Base-by-base conservation (phyloP, 208 protist species). In the Leishmania martiniquensis region DNA sequence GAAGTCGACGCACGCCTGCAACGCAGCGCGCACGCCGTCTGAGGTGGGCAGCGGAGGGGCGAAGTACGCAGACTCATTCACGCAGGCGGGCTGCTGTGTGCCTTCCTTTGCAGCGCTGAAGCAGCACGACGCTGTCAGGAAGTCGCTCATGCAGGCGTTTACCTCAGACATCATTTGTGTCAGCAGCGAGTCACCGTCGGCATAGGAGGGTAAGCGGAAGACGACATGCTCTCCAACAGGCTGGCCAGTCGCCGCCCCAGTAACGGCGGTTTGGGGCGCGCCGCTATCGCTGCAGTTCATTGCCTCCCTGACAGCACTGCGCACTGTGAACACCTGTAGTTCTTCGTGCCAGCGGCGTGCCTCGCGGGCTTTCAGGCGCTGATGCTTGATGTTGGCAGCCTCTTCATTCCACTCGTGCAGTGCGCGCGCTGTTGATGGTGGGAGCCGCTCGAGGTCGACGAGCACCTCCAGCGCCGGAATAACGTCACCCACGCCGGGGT, bases 1-100 rank as follows among this genome's bases (percentile, higher is more conserved):
- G 57, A 82, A 82, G 55, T 82, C 78, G 25, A 69, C 63, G 55
- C 71, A 74, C 60, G 63, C 65, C 66, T 82, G 78, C 72, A 82
- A 47, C 12, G 72, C 78, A 32, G 72, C 71, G 13, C 72, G 42
- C 25, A 71, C 78, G 17, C 78, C 72, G n/a, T 34, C 12, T 7
- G 32, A n/a, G 60, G 74, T 77, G 32, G 78, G 72, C 20, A 75
- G 51, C 25, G 32, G 25, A 15, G n/a, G n/a, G 7, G 66, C 15
- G 7, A 45, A 7, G 20, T 22, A 34, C 22, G 62, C 44, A 22
- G 17, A n/a, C 1, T 29, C 57, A 37, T 29, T 37, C 3, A 37
- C 5, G 32, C 57, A 32, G n/a, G n/a, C 42, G 32, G 65, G 65
- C 65, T 69, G 65, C 15, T 20, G 37, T 20, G 20, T 12, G 4